phyloP scores from a whole-genome alignment of 169 alveolate species.

The Babesia bovis region DNA sequence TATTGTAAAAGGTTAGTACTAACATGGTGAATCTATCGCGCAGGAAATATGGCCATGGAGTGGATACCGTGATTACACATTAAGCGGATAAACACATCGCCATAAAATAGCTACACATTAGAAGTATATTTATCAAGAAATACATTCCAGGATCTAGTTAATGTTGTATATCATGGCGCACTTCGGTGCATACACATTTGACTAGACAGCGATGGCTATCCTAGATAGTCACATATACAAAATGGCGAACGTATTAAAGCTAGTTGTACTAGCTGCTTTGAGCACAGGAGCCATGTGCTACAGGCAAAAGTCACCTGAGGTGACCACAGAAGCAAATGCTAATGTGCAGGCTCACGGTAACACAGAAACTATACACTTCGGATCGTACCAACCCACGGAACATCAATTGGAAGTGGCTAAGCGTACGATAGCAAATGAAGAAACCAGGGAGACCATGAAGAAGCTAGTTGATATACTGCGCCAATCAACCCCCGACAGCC shows the following conservation, averaged over 20 bases:
- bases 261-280: not conserved
- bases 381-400: slow-evolving; percentile 11
- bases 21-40: no score
- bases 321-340: not conserved
- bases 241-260: not conserved
- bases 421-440: slow-evolving; percentile 11
- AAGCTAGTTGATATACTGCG: slow-evolving; percentile 36
- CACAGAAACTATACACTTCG: slow-evolving; percentile 30
- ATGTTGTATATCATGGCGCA: no score
- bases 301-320: not conserved
- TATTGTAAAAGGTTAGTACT: no score
- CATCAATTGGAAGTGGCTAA: slow-evolving; percentile 7
- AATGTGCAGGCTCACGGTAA: not conserved
- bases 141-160: no score
- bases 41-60: no score
- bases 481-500: slow-evolving; percentile 16
- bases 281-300: not conserved
- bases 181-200: slow-evolving; percentile 20
- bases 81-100: no score
- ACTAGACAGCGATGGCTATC: slow-evolving; percentile 1
- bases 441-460: slow-evolving; percentile 34
- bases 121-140: no score
- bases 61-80: no score
- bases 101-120: no score
- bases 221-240: not conserved